Base-by-base conservation (phyloP, 768 basidiomycete genomes). In the Leccinum disarticulatum region DNA sequence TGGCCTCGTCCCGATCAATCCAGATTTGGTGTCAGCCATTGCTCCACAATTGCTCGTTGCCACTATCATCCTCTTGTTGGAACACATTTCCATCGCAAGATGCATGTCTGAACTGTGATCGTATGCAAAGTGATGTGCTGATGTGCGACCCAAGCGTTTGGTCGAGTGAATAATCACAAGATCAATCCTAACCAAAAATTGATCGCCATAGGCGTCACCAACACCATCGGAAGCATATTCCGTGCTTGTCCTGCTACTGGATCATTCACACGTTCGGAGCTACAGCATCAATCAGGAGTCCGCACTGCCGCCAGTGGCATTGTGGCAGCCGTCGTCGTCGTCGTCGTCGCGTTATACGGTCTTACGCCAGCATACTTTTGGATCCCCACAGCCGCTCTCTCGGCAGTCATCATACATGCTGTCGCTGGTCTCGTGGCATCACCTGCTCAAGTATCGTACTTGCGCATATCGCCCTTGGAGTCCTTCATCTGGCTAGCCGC, bases 21-120 rank as follows among this genome's bases (percentile, higher is more conserved):
- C 56, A 1, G 62, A 75, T 10, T 80, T 96, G 25, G 71, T 96
- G 31, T 58, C 68, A 1, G 92, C 91, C 0, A 77, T 98, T 57
- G 88, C 81, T 2, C 77, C 86, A 6, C 81, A 97, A 58, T 72
- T 98, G 3, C 91, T 91, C 2, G 84, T 93, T 5, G 87, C 92
- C 19, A 93, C 91, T 1, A 93, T 96, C 64, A 89, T 96, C 68
- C 80, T 98, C 50, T 79, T 98, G 14, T 79, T 98, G 54, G 96
- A 98, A 73, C 97, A 99, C 76, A 98, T 98, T 60, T 90, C 95
- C 31, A 99, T 99, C 65, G 85, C 91, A n/a, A 96, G 95, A 76
- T 91, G 91, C 89, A 71, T 69, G 84, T 74, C 17, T 13, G 7
- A 30, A 57, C 43, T 10, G 31, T 31, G n/a, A 3, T 28, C 46